These are phyloP conservation scores for Xylariaceae sp. DNA, from an alignment of 2,329 filamentous ascomycete genomes.

Conservation along the genomic window DNA sequence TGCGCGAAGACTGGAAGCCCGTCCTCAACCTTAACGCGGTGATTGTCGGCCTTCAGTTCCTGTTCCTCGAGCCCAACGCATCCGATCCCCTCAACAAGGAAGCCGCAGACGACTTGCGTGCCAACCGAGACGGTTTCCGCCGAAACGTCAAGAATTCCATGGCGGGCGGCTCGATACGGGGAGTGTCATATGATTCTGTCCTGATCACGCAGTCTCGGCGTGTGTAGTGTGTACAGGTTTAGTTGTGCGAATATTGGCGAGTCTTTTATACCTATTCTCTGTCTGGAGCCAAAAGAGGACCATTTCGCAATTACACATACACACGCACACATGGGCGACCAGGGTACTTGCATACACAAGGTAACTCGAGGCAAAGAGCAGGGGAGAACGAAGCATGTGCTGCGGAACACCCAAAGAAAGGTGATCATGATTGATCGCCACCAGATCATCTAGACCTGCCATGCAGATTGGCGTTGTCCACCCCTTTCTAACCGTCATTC, in stretches of 20 bases:
- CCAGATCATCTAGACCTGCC: conserved; percentile 10
- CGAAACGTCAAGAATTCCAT: conserved; percentile 82
- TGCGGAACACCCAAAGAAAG: not conserved
- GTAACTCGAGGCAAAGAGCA: not conserved
- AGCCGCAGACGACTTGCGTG: conserved; percentile 84
- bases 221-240: not conserved
- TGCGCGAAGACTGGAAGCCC: conserved; percentile 98
- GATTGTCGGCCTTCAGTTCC: conserved; percentile 88
- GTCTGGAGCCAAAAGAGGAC: not conserved
- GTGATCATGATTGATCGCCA: conserved; percentile 6
- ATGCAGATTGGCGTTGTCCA: conserved; percentile 9
- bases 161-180: conserved; percentile 71
- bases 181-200: conserved; percentile 71
- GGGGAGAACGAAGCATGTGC: conserved; percentile 1
- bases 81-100: conserved; percentile 98
- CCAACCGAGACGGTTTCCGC: conserved; percentile 83
- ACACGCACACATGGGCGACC: not conserved
- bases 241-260: not conserved
- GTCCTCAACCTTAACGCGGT: conserved; percentile 95
- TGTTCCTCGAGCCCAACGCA: conserved; percentile 96
- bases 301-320: conserved; percentile 13
- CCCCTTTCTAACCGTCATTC: not conserved
- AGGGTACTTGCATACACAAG: conserved; percentile 4
- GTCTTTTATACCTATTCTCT: not conserved
- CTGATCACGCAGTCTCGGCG: conserved; percentile 7